phyloP scores from a whole-genome alignment of 768 basidiomycete species.

The Pleurotus pulmonarius region DNA sequence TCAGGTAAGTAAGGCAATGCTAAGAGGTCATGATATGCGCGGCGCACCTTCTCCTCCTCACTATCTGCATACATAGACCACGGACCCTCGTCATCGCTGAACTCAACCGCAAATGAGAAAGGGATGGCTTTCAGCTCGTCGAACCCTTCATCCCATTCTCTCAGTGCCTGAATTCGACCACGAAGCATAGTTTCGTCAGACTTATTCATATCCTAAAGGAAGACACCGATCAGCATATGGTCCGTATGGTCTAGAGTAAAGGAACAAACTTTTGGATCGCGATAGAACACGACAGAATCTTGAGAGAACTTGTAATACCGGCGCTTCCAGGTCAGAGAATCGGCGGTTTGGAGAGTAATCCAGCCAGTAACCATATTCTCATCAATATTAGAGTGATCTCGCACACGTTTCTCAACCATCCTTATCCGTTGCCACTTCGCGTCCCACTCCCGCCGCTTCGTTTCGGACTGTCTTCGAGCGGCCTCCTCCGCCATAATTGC shows the following conservation, averaged over 20 bases:
- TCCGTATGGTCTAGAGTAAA: not conserved
- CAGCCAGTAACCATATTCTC: constrained; percentile 45
- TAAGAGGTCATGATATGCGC: not conserved
- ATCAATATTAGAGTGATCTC: constrained; percentile 26
- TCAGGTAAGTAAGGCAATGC: not conserved
- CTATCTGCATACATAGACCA: constrained; percentile 63
- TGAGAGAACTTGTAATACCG: constrained; percentile 58
- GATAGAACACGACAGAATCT: constrained; percentile 43
- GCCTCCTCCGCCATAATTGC: constrained; percentile 39
- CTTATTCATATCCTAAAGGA: constrained; percentile 31
- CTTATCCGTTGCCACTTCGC: constrained; percentile 45
- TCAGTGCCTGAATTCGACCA: constrained; percentile 40
- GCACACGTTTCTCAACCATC: constrained; percentile 39
- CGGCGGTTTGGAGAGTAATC: constrained; percentile 57
- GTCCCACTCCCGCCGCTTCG: constrained; percentile 33
- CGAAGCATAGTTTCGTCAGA: constrained; percentile 45
- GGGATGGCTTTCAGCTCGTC: constrained; percentile 65
- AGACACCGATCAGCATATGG: not conserved
- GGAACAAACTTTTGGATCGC: constrained; percentile 43
- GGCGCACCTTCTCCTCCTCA: constrained; percentile 57
- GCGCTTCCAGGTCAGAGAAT: constrained; percentile 57
- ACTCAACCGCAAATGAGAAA: constrained; percentile 64
- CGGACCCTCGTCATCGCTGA: constrained; percentile 39
- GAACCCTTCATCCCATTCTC: constrained; percentile 59
- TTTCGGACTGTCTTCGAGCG: constrained; percentile 40